Evolutionary conservation across 169 alveolate genomes (phyloP), one percentile per base, ranked within the genome.

Genomic region (Amoebophrya sp.): DNA sequence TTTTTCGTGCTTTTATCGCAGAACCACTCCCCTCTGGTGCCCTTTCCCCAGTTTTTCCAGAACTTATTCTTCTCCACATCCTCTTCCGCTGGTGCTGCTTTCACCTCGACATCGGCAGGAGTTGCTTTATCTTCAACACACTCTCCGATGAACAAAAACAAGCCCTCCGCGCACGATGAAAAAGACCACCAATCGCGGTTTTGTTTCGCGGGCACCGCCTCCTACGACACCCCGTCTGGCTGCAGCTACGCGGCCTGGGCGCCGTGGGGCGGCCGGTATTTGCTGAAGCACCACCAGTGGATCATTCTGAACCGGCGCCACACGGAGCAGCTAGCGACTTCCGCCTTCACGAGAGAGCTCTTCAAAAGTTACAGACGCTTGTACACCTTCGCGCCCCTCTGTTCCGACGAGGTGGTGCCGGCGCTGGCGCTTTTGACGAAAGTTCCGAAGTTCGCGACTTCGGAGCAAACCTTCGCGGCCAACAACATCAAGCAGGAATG

Each of bases 221-320:
- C 32, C 29, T 18, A 7, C 39, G 83, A 66, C 35, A 25, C 83
- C 7, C 83, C 83, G 35, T 7, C 2, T 25, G 29, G 38, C 32
- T 66, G 83, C 83, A 66, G 83, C 83, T 66, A 66, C 35, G 83
- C 83, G 35, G 38, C 83, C 29, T 66, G 83, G 83, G 32, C 83
- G 32, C 39, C 2, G 35, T 66, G 83, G 83, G 83, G 83, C 83
- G 83, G 83, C 83, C 29, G 83, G 10, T 66, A 66, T 25, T 7
- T 66, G 1, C 83, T 66, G 38, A 66, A 66, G 32, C 83, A 66
- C 83, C 83, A 66, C 35, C 83, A 66, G 35, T 66, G 83, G 83
- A 3, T 25, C 35, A 66, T 66, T 1, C 32, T 66, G 83, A 66
- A 66, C 35, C 83, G 83, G 29, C 2, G 12, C 23, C 54, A 41